A percentile compares a stretch with the other conserved stretches of the same genome.
Conservation (phyloP, 306 rosid genomes). For the Leucaena leucocephala region DNA sequence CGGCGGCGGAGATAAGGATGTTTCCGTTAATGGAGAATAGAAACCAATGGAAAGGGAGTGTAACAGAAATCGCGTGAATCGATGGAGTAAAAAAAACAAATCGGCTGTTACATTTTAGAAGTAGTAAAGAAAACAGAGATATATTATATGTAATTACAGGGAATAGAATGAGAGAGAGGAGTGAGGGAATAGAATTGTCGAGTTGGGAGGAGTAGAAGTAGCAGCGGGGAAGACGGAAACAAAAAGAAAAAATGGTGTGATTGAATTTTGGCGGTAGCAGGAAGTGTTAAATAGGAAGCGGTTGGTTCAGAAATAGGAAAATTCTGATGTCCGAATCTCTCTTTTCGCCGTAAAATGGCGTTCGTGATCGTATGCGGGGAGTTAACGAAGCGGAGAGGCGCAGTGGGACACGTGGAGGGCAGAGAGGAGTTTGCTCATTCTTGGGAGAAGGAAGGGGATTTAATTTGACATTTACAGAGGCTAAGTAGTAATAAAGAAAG, state of each 20-base stretch:
- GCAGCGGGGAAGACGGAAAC: not conserved
- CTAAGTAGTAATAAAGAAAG: too few species aligned
- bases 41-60: not conserved
- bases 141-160: not conserved
- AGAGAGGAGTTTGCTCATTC: not conserved
- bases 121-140: not conserved
- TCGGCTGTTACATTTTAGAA: constrained; percentile 44
- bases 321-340: constrained; percentile 18
- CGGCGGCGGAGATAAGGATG: constrained; percentile 21
- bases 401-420: constrained; percentile 38
- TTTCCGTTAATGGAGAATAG: constrained; percentile 36
- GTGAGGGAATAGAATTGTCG: not conserved
- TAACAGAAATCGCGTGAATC: constrained; percentile 36
- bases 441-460: not conserved
- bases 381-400: constrained; percentile 16
- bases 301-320: constrained; percentile 34
- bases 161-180: not conserved
- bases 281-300: constrained; percentile 45
- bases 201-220: too few species aligned
- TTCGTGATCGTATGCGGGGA: constrained; percentile 38
- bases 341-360: not conserved
- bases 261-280: constrained; percentile 16
- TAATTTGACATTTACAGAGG: not conserved
- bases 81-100: constrained; percentile 18
- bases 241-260: constrained; percentile 9